phyloP scores from a whole-genome alignment of 176 grass and related monocot genomes.

The Eragrostis curvula region DNA sequence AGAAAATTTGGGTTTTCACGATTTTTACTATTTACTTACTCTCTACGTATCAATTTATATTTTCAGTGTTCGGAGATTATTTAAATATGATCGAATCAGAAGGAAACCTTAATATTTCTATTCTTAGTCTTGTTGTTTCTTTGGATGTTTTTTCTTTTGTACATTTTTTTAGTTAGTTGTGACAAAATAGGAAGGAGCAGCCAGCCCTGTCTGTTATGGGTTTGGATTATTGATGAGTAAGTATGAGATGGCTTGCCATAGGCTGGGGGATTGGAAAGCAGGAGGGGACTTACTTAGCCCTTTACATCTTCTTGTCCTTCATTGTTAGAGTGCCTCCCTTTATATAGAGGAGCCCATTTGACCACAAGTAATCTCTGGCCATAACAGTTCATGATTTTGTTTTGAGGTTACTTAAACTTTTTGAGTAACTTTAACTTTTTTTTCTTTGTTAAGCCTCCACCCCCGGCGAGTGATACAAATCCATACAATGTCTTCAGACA shows the following conservation, averaged over 20 bases:
- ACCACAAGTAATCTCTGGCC: neutral
- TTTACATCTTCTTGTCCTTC: neutral
- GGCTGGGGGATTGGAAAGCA: neutral
- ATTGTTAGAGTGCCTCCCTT: neutral
- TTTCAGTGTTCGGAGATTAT: neutral
- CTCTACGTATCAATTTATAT: neutral
- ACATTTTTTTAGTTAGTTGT: neutral
- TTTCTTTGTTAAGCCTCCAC: slow-evolving; percentile 77
- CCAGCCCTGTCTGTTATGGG: neutral
- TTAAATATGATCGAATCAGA: neutral
- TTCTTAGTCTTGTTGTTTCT: neutral
- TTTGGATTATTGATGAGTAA: neutral
- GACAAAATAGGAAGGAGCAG: neutral
- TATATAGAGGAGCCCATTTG: neutral
- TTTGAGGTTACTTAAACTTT: neutral
- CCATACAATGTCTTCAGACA: slow-evolving; percentile 99
- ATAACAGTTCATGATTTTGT: neutral
- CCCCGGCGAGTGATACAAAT: slow-evolving; percentile 91
- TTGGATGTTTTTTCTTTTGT: neutral
- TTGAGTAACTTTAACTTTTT: slow-evolving; percentile 20
- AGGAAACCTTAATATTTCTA: neutral
- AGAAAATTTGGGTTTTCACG: slow-evolving; percentile 8
- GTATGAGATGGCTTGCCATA: neutral
- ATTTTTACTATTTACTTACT: no score
- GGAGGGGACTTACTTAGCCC: neutral